Base-by-base conservation (phyloP, 2,329 filamentous ascomycete species). In the Clarireedia monteithiana region DNA sequence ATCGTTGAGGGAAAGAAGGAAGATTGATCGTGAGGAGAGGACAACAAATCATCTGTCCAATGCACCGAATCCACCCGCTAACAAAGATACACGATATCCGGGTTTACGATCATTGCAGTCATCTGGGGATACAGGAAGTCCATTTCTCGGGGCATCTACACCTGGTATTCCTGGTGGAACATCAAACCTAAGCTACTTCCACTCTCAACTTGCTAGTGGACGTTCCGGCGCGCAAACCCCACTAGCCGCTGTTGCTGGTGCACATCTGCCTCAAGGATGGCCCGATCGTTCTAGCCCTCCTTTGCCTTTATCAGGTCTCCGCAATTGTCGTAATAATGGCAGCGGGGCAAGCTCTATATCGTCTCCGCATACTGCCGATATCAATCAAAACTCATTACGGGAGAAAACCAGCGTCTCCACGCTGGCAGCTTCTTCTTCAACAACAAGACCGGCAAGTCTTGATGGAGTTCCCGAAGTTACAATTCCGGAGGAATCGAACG, bases 131-230 rank as follows among this genome's bases (percentile, higher is more conserved):
- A 63, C 80, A 23, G 75, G 76, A 26, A 79, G 72, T 68, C 82
- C 74, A 64, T 86, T 80, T 71, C 74, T 80, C 63, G 85, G 76
- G 62, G 77, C 77, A 65, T 74, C 77, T n/a, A 82, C 81, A 20
- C 81, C 81, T 2, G 82, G 82, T 1, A 80, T 86, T 47, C 79
- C 86, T 5, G 86, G 88, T 56, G 86, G 86, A 30, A 86, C 86
- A 10, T 85, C 85, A 10, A 91, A 89, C 63, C 77, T 92, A 64
- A 85, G 86, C 69, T 94, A 92, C 70, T 92, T 94, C 67, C 88
- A 91, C 68, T 83, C 86, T 17, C 88, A 91, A 62, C 76, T 92
- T 4, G 82, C 84, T 7, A 79, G 80, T 26, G 84, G 84, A 3
- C 78, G 88, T 61, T 88, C 86, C 48, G 89, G 89, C 26, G 84